phyloP scores from a whole-genome alignment of 257 asterid species.

The Leonotis leonurus region DNA sequence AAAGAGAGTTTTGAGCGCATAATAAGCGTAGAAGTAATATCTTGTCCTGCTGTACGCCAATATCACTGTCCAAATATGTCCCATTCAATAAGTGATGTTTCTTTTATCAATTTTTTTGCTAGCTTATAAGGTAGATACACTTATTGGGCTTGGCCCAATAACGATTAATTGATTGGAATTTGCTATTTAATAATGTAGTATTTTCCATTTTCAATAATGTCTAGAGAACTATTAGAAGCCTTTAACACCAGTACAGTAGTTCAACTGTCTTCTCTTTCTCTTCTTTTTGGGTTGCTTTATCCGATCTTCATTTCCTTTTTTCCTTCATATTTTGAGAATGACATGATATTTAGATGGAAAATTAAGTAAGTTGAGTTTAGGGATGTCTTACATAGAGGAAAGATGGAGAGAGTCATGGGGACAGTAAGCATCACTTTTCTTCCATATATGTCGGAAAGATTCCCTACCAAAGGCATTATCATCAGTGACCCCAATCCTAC shows the following conservation, averaged over 20 bases:
- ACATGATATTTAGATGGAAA: not conserved
- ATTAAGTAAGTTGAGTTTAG: not conserved
- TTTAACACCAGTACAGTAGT: not conserved
- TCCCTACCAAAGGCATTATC: conserved; percentile 85
- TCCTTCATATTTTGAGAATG: not conserved
- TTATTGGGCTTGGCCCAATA: too few relatives aligned
- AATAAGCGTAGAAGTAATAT: conserved; percentile 61
- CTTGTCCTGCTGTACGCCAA: conserved; percentile 65
- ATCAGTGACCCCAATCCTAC: conserved; percentile 76
- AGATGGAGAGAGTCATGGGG: conserved; percentile 66
- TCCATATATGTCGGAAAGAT: conserved; percentile 75
- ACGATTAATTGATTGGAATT: too few relatives aligned
- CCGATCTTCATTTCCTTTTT: not conserved
- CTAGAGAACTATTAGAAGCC: too few relatives aligned
- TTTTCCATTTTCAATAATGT: too few relatives aligned
- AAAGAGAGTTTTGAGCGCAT: conserved; percentile 49
- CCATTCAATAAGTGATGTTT: not conserved
- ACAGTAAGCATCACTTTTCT: conserved; percentile 75
- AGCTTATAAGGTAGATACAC: too few relatives aligned
- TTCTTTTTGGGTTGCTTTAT: not conserved
- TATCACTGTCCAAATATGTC: conserved; percentile 33
- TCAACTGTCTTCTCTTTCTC: not conserved
- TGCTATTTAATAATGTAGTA: too few relatives aligned
- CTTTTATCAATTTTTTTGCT: too few relatives aligned
- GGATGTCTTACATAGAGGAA: conserved; percentile 49